Evolutionary conservation across 768 basidiomycete species (phyloP), one percentile per base, ranked within the genome.

Genomic region (Pulveroboletus sp.): DNA sequence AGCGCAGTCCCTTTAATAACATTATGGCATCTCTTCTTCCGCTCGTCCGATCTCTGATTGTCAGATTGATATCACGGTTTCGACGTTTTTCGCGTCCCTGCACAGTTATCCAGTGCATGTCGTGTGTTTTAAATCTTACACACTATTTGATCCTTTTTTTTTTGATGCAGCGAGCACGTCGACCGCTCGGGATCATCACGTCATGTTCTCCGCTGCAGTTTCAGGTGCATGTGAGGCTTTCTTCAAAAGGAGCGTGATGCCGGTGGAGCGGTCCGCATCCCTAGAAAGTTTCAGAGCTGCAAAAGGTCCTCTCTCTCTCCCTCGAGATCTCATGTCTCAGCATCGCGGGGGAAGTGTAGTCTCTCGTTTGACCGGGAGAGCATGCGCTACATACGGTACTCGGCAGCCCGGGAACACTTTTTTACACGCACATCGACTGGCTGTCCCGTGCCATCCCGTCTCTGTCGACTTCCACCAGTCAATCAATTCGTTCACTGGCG

Each of bases 21-120:
- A 39, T 38, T 39, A 44, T 47, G 54, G 14, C 40, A 42, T 41
- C 28, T 35, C 11, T 39, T 11, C 28, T n/a, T 32, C 10, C 4
- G 21, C 21, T 21, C 21, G 21, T 4, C 21, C 21, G 21, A 21
- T 21, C 21, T 21, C 21, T 21, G 21, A 21, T 21, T 21, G 11
- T 38, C 18, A 14, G 14, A 43, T 17, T n/a, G 10, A 28, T 37
- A 42, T 40, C 33, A 11, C 9, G 30, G 28, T 35, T 36, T 56
- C 13, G 33, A 31, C 11, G 30, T 17, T 46, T 45, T 21, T 21
- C 24, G 13, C 45, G 39, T 42, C 44, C 45, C n/a, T 61, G 53
- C 40, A 26, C 33, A 35, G 21, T 37, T 11, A 2, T 39, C 15
- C 27, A 14, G 32, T 46, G 39, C 24, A 50, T 30, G 21, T 21